Evolutionary conservation across 305 asterid genomes (phyloP).

Genomic region (Solanum hybrid): DNA sequence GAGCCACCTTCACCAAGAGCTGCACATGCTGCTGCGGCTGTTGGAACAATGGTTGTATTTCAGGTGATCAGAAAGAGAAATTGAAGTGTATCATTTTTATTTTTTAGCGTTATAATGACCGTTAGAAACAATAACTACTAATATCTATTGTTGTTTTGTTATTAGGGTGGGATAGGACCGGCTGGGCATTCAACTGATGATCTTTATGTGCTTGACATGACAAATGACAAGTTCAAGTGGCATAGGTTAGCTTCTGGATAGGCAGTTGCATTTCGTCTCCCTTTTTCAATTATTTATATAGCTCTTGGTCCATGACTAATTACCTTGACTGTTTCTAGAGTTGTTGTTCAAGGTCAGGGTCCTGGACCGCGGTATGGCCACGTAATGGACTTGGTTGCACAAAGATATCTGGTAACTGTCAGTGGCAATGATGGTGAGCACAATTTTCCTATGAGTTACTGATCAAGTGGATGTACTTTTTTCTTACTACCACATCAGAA

Average conservation of each 20-base stretch:
- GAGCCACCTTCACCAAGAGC: constrained; percentile 99
- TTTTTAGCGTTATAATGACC: background rate
- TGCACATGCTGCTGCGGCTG: constrained; percentile 96
- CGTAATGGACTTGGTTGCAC: constrained; percentile 97
- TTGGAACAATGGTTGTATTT: constrained; percentile 98
- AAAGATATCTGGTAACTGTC: constrained; percentile 84
- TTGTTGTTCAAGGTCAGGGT: constrained; percentile 98
- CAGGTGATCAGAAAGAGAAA: constrained; percentile 45
- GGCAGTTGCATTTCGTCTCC: constrained; percentile 2
- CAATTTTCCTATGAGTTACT: background rate
- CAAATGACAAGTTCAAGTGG: constrained; percentile 75
- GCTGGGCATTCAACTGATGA: constrained; percentile 99
- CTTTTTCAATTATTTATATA: background rate
- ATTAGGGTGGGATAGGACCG: constrained; percentile 98
- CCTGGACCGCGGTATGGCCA: constrained; percentile 99
- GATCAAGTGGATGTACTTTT: background rate
- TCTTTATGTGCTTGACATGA: constrained; percentile 73
- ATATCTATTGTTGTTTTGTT: constrained; percentile 8
- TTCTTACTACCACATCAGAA: background rate
- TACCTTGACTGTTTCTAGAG: constrained; percentile 37
- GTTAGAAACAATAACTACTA: background rate
- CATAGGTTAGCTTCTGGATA: constrained; percentile 59
- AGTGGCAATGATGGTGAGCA: constrained; percentile 94
- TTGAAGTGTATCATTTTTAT: background rate
- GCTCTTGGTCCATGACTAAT: constrained; percentile 21